These are phyloP conservation scores for Ophiostoma sp. DNA, from an alignment of 2,329 filamentous ascomycete species.

Conservation along the genomic window DNA sequence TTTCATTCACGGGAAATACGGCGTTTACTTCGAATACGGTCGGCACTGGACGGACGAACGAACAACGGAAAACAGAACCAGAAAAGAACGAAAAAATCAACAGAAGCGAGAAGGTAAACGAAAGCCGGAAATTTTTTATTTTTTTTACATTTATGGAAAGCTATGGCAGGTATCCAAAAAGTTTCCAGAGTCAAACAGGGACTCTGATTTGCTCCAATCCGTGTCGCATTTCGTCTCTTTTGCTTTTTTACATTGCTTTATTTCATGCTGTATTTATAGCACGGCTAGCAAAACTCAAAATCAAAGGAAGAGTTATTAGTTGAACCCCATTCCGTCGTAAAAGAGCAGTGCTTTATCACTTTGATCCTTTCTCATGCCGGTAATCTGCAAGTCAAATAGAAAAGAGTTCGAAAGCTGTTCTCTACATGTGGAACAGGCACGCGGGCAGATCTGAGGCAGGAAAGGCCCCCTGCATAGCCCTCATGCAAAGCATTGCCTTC, in stretches of 20 bases:
- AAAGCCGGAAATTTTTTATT: not conserved
- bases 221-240: not conserved
- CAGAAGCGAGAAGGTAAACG: not conserved
- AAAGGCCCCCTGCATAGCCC: constrained; percentile 12
- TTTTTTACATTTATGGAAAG: not conserved
- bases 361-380: not conserved
- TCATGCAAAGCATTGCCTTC: not conserved
- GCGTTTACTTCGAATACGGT: not conserved
- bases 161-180: constrained; percentile 11
- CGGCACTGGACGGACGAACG: not conserved
- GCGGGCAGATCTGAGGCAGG: constrained; percentile 10
- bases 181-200: not conserved
- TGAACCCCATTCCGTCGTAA: not conserved
- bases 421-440: not conserved
- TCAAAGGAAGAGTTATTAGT: not conserved
- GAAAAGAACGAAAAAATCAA: not conserved
- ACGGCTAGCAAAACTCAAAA: not conserved
- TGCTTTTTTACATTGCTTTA: not conserved
- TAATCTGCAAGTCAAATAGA: not conserved
- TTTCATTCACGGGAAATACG: not conserved
- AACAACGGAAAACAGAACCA: not conserved
- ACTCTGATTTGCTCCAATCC: constrained; percentile 1
- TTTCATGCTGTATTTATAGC: constrained; percentile 7
- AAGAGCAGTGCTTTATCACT: not conserved
- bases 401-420: not conserved